Base-by-base conservation (phyloP, 1,139 yeast genomes). In the Kurtzmaniella quercitrusa region DNA sequence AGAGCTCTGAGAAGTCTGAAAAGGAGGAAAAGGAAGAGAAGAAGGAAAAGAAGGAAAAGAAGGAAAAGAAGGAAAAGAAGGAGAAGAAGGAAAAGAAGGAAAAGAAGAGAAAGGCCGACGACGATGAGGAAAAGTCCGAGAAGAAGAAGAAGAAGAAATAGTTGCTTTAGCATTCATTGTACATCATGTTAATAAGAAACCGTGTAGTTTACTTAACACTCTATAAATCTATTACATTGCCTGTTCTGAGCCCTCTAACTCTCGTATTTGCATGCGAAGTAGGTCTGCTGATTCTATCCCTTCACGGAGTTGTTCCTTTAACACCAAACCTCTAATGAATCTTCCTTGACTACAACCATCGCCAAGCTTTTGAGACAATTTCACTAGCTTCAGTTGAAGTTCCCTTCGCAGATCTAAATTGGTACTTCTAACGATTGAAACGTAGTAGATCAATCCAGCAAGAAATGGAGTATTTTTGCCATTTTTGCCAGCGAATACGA, bases 41-140 rank as follows among this genome's bases (percentile, higher is more conserved):
- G 67, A 79, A 82, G 62, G 74, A 79, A 53, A 70, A 76, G 65
- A 73, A 79, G 56, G 73, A 78, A 66, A 75, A 84, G 71, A 76
- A 82, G 68, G 56, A 63, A 41, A 52, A 65, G 58, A 56, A 67
- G 51, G 58, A 64, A 53, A 56, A 65, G 56, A 59, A 66, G 52
- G 62, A 68, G 41, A 59, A 68, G 61, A 61, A 67, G 59, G 77
- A 81, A 62, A 78, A 79, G 58, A 84, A 80, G 46, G 84, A 78
- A 45, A 84, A 79, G 44, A 79, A 68, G 41, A 83, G 74, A 49
- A 76, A 75, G 52, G 73, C 70, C 49, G 72, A 69, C 44, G 76
- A 74, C 54, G 74, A 74, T 60, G 61, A 63, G 59, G 65, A 66
- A 51, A 63, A 65, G 53, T 57, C 65, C 25, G 57, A 56, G 49